Base-by-base conservation (phyloP, 2,329 filamentous ascomycete species). In the Ophiocordyceps robertsii region DNA sequence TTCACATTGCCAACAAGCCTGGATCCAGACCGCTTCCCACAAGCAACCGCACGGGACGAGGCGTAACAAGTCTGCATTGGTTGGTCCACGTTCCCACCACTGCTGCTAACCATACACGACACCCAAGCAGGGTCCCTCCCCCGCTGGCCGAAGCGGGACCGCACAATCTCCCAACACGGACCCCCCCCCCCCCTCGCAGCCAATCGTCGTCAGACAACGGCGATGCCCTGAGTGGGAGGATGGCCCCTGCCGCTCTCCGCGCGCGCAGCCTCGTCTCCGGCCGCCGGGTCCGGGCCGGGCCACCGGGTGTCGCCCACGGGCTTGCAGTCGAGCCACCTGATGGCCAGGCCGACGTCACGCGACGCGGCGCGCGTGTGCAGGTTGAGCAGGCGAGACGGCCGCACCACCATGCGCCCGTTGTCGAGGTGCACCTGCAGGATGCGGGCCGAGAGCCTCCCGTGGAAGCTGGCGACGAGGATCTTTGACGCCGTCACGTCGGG, bases 391-490 rank as follows among this genome's bases (percentile, higher is more conserved):
- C 48, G 48, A 6, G 46, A 50, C 1, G 38, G 19, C 10, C 44
- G 48, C 7, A 47, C 13, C 2, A 46, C 36, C 24, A 48, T 32
- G 5, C 32, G 32, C 11, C 42, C 46, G 24, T 41, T 37, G 9
- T 44, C 21, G 5, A 48, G 30, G 29, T 44, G 42, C 16, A 39
- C 43, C 29, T 50, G 48, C 10, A 45, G 36, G 5, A 48, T 27
- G 3, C 46, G 46, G 6, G 48, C 46, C 3, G 46, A 46, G 19
- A 44, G 48, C 6, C 38, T 40, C 11, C 13, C 44, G 14, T 46
- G 45, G 27, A 47, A 47, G 29, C 46, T 44, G 6, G 44, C 10
- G 8, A 49, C 33, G 6, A 49, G 32, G n/a, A 44, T 40, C 48
- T n/a, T 32, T 32, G 31, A 12, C 31, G 31, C 31, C 12, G 31